phyloP scores from a whole-genome alignment of 805 yeast species.

The Zygosaccharomyces bailii region DNA sequence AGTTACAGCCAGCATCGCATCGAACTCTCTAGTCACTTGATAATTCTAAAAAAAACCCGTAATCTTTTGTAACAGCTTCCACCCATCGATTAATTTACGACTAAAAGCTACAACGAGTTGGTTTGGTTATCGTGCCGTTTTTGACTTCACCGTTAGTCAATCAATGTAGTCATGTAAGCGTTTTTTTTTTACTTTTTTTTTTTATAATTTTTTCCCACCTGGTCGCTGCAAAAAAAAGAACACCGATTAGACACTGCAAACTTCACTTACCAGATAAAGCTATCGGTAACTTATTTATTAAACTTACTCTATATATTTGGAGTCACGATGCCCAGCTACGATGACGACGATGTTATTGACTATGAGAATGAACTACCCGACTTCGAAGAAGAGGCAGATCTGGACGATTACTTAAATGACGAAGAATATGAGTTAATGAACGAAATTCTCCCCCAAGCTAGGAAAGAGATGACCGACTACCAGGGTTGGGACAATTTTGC shows the following conservation, averaged over 20 bases:
- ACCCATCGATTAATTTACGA: background rate
- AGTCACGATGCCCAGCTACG: constrained; percentile 20
- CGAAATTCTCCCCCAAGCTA: constrained; percentile 45
- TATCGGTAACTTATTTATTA: background rate
- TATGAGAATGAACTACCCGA: constrained; percentile 36
- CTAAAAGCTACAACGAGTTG: background rate
- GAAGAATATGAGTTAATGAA: constrained; percentile 42
- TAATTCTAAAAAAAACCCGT: background rate
- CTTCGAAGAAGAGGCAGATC: constrained; percentile 40
- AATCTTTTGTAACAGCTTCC: background rate
- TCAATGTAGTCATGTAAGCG: constrained; percentile 1
- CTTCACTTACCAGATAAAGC: no score
- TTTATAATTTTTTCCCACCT: background rate
- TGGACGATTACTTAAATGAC: constrained; percentile 37
- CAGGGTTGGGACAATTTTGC: constrained; percentile 42
- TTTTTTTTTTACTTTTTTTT: background rate
- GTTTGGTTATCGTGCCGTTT: background rate
- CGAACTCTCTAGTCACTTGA: background rate
- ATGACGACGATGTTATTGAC: constrained; percentile 23
- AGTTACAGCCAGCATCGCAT: constrained; percentile 13
- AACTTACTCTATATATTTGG: no score
- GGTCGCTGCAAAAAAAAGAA: background rate
- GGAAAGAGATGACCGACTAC: constrained; percentile 39
- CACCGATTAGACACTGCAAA: background rate
- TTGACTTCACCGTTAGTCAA: constrained; percentile 8